Base-by-base conservation (phyloP, 805 yeast species). In the Candida pseudofarinosa region DNA sequence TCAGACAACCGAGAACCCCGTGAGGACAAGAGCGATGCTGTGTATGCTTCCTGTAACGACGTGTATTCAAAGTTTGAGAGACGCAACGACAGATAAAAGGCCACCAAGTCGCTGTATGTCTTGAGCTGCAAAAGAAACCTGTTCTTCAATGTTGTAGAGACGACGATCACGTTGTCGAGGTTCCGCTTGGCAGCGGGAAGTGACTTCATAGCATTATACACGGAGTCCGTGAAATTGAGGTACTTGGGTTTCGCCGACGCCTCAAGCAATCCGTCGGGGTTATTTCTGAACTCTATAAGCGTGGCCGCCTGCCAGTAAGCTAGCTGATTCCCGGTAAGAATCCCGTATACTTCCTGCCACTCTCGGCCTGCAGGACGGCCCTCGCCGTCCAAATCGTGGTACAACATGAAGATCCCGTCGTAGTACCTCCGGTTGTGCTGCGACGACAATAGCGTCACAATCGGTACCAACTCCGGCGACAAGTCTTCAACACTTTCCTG, bases 311-410 rank as follows among this genome's bases (percentile, higher is more conserved):
- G 89, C 97, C 98, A 93, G 48, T 88, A 78, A 0, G 97, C 95
- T 47, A 93, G 69, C 55, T 91, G 96, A 45, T 88, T 87, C 16
- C 99, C 99, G 3, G 88, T 80, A 34, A 93, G 69, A 13, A 87
- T 88, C 35, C 96, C 98, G 60, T 86, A 93, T 18, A 90, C 96
- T 65, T 93, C 97, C 42, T 76, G 74, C 99, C 99, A 93, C 54
- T 76, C 75, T 37, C 97, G 73, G 39, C 83, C 86, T 0, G 84
- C 81, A 0, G 96, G 90, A 43, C 82, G 77, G 6, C 99, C 99
- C 51, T 91, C 96, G 19, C 86, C 79, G 55, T 82, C 81, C 52
- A 86, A 67, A 52, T 85, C 91, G 52, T 82, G 80, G 47, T 85
- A 68, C 6, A 86, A 63, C 84, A 85, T 78, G 55, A 86, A 80